Percentiles rank a stretch among this genome's conserved stretches.
phyloP scores from a whole-genome alignment of 495 filamentous ascomycete genomes.

The Neurospora sp. region DNA sequence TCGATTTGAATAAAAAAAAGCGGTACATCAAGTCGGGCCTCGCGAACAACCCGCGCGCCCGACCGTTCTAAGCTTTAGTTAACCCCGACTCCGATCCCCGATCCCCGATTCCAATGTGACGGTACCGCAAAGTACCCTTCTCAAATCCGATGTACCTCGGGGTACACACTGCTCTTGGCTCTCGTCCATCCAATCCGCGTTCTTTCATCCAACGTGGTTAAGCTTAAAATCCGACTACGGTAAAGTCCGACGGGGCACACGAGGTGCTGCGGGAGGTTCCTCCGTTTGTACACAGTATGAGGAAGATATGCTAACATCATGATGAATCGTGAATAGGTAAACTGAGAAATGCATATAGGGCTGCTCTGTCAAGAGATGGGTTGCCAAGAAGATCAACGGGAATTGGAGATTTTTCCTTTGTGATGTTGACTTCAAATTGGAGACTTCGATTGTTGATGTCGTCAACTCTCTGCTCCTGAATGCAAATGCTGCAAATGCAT shows the following conservation, averaged over 20 bases:
- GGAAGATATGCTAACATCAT: background rate
- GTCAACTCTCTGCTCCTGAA: background rate
- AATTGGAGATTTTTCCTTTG: background rate
- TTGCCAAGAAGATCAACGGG: background rate
- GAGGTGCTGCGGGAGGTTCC: background rate
- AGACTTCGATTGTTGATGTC: background rate
- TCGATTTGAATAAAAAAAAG: too few species aligned
- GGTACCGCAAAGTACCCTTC: background rate
- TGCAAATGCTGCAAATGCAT: background rate
- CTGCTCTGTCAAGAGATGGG: background rate
- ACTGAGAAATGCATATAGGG: background rate
- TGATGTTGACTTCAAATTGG: background rate
- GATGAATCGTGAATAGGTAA: background rate
- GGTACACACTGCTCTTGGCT: background rate
- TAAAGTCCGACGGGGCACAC: background rate
- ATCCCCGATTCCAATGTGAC: background rate
- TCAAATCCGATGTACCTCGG: background rate
- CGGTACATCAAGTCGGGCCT: background rate
- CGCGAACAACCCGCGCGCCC: background rate
- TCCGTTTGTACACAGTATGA: background rate
- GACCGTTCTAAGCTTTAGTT: background rate
- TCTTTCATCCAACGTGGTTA: background rate
- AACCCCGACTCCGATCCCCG: background rate
- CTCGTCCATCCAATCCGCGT: background rate
- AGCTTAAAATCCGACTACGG: background rate